Conservation (phyloP, 768 basidiomycete species). For the Mycena vulgaris region DNA sequence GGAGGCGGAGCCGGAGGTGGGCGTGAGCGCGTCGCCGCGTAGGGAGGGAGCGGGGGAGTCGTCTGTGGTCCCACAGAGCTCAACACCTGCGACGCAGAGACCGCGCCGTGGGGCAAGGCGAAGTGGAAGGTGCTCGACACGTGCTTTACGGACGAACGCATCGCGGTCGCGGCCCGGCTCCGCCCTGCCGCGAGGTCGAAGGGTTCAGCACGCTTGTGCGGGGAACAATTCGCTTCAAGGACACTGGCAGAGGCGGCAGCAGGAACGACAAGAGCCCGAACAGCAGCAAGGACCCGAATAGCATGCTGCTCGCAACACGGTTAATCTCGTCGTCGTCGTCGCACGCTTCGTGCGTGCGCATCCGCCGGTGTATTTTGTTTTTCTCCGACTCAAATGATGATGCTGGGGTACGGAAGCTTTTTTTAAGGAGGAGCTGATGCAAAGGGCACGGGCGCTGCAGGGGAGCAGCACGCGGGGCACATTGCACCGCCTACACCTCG, state of each 20-base stretch:
- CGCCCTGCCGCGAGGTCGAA: too few relatives aligned
- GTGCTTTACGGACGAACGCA: constrained; percentile 81
- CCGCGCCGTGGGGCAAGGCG: constrained; percentile 73
- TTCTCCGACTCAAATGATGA: constrained; percentile 10
- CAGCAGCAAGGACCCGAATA: constrained; percentile 22
- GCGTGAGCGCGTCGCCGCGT: neutral
- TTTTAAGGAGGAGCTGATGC: constrained; percentile 65
- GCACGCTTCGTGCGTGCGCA: constrained; percentile 66
- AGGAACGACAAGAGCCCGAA: too few relatives aligned
- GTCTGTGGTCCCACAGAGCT: neutral
- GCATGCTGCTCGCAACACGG: constrained; percentile 62
- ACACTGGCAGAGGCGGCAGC: too few relatives aligned
- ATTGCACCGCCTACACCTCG: constrained; percentile 60
- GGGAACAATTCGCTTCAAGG: neutral
- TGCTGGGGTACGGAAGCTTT: neutral
- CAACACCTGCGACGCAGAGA: neutral
- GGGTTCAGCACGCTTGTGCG: constrained; percentile 25
- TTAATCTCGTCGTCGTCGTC: constrained; percentile 72
- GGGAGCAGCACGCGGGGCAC: constrained; percentile 70
- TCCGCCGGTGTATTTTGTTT: constrained; percentile 54
- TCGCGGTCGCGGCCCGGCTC: constrained; percentile 58
- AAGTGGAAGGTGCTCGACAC: constrained; percentile 88
- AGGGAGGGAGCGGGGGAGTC: too few relatives aligned
- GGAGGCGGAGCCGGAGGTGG: constrained; percentile 70
- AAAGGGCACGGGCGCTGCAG: constrained; percentile 69